Conservation (phyloP, 441 rosid species). For the Pelargonium cotyledonis region DNA sequence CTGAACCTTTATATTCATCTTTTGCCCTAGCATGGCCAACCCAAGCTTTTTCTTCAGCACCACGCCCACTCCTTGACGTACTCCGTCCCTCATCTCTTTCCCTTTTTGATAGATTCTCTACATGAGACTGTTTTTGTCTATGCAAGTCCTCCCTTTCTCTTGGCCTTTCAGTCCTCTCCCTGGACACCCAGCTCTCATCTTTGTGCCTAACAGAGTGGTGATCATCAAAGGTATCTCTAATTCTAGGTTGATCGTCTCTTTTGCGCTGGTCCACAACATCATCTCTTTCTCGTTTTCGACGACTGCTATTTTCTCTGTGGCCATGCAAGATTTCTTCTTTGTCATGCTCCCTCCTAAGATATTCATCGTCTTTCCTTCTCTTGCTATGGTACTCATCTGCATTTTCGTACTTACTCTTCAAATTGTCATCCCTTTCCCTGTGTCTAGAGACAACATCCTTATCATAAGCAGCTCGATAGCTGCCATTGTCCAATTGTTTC, state of each 20-base stretch:
- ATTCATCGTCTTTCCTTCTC: constrained; percentile 79
- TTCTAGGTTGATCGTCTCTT: constrained; percentile 71
- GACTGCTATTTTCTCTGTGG: constrained; percentile 58
- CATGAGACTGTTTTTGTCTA: constrained; percentile 50
- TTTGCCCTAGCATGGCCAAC: constrained; percentile 43
- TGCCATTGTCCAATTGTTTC: constrained; percentile 68
- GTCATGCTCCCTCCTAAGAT: constrained; percentile 56
- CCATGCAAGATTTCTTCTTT: constrained; percentile 55
- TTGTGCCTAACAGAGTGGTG: constrained; percentile 66
- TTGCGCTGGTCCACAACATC: constrained; percentile 66
- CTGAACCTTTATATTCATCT: constrained; percentile 59
- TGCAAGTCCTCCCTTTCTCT: constrained; percentile 66
- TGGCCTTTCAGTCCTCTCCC: constrained; percentile 73
- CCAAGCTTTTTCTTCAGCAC: constrained; percentile 69
- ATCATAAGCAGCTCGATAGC: constrained; percentile 44
- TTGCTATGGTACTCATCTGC: constrained; percentile 59
- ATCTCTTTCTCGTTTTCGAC: constrained; percentile 74
- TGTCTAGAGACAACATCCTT: constrained; percentile 46
- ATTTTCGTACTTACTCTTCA: constrained; percentile 51
- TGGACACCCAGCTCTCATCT: constrained; percentile 60
- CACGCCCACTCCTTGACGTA: constrained; percentile 48
- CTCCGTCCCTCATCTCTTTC: constrained; percentile 72
- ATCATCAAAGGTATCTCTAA: constrained; percentile 63
- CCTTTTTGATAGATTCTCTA: constrained; percentile 47
- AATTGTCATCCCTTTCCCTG: constrained; percentile 55